Evolutionary conservation across 345 rosid genomes (phyloP), one percentile per base, ranked within the genome.

Genomic region (Salix purpurea): DNA sequence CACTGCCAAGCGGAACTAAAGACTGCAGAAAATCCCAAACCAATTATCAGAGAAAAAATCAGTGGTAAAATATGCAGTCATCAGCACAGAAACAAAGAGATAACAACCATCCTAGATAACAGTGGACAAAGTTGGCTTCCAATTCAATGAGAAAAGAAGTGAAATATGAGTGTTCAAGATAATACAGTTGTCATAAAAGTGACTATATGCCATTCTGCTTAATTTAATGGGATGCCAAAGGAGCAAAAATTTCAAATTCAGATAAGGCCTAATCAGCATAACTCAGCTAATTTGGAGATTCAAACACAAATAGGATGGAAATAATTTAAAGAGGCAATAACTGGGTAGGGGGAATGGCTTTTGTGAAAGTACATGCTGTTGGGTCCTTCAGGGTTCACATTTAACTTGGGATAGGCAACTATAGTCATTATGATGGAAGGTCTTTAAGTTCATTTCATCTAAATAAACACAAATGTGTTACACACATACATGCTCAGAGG

Each of bases 1-100:
- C 94, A 34, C 99, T 96, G 69, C 99, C 96, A 0, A 96, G 90
- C 1, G 99, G 98, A 72, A 93, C 99, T 74, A 96, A 85, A 14
- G 99, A 96, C 99, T 96, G 94, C 88, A 79, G 2, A 54, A 21
- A 75, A 52, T 42, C 48, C 65, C 64, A 62, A 40, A 72, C 19
- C 66, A 71, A 34, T n/a, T 19, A 54, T 82, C 37, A 82, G 44
- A 56, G 21, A 50, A 67, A 40, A 39, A 68, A 3, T 2, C 26
- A 34, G 61, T 23, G 30, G 46, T 18, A 60, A n/a, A 65, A 48
- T 37, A 40, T 19, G 44, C 70, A 68, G 67, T 37, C 48, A 30
- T 16, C 70, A 72, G 28, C 56, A 19, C 58, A 6, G 39, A 37
- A 67, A 74, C 12, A 34, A 16, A 15, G 37, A 71, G 28, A 34